A percentile compares a stretch with the other conserved stretches of the same genome.
phyloP scores from a whole-genome alignment of 2,329 filamentous ascomycete genomes.

The Gaeumannomyces sp. region DNA sequence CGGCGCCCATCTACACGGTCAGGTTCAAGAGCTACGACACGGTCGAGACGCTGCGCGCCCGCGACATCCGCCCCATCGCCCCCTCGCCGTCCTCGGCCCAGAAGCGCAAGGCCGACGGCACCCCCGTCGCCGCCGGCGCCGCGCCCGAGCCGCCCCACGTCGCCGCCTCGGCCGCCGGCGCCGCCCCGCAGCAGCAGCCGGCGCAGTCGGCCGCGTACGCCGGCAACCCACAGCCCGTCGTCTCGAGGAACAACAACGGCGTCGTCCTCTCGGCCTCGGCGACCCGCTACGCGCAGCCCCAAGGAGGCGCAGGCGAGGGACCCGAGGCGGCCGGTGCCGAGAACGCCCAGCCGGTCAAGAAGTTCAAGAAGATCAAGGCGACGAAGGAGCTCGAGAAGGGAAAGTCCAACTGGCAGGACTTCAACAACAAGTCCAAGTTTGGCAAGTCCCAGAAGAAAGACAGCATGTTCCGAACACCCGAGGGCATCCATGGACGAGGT shows the following conservation, averaged over 20 bases:
- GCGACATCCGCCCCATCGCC: conserved; percentile 73
- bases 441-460: conserved; percentile 71
- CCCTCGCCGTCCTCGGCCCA: conserved; percentile 34
- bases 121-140: conserved; percentile 47
- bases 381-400: conserved; percentile 85
- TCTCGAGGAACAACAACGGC: conserved; percentile 28
- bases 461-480: conserved; percentile 93
- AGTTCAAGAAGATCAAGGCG: conserved; percentile 85
- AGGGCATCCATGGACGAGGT: conserved; percentile 83
- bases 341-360: conserved; percentile 68
- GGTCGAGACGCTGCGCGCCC: conserved; percentile 72
- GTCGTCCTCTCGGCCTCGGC: conserved; percentile 51
- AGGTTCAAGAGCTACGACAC: conserved; percentile 89
- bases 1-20: conserved; percentile 86
- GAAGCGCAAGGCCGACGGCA: conserved; percentile 83
- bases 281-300: conserved; percentile 50
- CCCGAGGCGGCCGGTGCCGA: conserved; percentile 40
- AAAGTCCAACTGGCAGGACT: conserved; percentile 94
- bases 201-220: conserved; percentile 50
- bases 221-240: conserved; percentile 22
- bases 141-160: conserved; percentile 44
- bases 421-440: conserved; percentile 70
- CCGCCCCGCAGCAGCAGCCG: conserved; percentile 22
- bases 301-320: conserved; percentile 46
- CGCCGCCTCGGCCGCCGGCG: conserved; percentile 41